These are phyloP conservation scores for Globisporangium okanoganense DNA, from an alignment of 352 stramenopile genomes.

Conservation along the genomic window DNA sequence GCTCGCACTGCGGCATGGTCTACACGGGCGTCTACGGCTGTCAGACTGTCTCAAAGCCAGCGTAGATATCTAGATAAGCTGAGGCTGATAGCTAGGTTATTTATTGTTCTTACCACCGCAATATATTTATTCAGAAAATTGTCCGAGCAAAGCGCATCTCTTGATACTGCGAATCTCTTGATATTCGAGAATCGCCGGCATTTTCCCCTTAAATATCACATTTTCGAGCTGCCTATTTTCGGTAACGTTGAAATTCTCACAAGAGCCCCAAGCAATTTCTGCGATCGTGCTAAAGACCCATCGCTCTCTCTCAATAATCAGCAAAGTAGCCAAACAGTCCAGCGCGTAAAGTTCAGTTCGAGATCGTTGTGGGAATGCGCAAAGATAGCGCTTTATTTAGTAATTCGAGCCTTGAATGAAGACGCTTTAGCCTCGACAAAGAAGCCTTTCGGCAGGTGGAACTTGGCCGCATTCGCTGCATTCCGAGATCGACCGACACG, in stretches of 20 bases:
- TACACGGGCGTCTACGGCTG: conserved; percentile 13
- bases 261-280: too few species aligned
- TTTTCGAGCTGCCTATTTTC: background rate
- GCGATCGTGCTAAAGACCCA: background rate
- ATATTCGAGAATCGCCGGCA: too few species aligned
- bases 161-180: background rate
- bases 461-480: background rate
- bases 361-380: background rate
- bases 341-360: background rate
- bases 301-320: background rate
- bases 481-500: too few species aligned
- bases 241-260: background rate
- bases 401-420: background rate
- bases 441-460: background rate
- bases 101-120: background rate
- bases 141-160: background rate
- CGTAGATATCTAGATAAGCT: background rate
- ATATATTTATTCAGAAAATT: background rate
- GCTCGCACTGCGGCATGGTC: conserved; percentile 8
- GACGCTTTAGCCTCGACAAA: background rate
- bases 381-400: background rate
- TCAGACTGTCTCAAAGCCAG: background rate
- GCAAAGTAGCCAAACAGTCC: background rate
- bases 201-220: background rate
- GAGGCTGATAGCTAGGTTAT: too few species aligned